Evolutionary conservation across 139 green algal genomes (phyloP).

Genomic region (Micromonas commoda): DNA sequence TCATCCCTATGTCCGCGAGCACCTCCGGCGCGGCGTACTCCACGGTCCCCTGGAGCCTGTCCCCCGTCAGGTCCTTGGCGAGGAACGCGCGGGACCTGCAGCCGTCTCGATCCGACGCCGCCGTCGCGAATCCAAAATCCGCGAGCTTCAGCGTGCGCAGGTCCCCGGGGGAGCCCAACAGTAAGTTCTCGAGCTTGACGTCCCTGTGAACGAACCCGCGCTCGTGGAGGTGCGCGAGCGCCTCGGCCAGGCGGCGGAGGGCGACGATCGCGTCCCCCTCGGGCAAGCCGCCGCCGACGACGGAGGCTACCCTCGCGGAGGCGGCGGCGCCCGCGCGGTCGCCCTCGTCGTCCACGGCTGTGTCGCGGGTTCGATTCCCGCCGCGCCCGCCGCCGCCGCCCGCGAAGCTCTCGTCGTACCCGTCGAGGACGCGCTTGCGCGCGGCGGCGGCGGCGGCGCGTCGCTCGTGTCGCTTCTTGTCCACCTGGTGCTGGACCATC

Average conservation of each 20-base stretch:
- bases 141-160: slow-evolving; percentile 20
- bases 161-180: slow-evolving; percentile 4
- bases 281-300: background rate
- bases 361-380: no score
- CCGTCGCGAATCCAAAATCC: slow-evolving; percentile 24
- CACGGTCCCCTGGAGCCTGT: slow-evolving; percentile 4
- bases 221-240: slow-evolving; percentile 26
- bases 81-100: background rate
- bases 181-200: slow-evolving; percentile 33
- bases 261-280: slow-evolving; percentile 24
- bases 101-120: background rate
- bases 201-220: slow-evolving; percentile 18
- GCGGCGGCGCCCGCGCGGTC: no score
- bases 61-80: background rate
- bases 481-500: background rate
- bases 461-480: no score
- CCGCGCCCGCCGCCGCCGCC: no score
- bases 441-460: no score
- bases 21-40: slow-evolving; percentile 26
- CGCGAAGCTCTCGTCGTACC: background rate
- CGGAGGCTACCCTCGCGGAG: background rate
- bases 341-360: no score
- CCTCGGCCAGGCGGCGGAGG: slow-evolving; percentile 14
- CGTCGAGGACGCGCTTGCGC: background rate
- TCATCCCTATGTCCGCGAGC: background rate